These are phyloP conservation scores for Kregervanrija pseudodelftensis DNA, from an alignment of 805 yeast genomes.

Conservation along the genomic window DNA sequence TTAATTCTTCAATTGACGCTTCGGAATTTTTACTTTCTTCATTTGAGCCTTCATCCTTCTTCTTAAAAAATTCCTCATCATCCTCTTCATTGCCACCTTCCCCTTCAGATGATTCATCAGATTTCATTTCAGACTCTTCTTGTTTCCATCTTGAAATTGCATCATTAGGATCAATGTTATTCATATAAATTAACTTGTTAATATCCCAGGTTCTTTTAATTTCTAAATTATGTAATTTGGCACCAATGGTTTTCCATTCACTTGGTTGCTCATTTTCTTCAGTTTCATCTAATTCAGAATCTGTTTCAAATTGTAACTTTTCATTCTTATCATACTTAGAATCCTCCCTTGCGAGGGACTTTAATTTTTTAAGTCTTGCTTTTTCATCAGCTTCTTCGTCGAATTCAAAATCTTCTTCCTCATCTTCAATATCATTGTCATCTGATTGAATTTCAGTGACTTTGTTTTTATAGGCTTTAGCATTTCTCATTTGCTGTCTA, in stretches of 20 bases:
- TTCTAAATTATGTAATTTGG: slow-evolving; percentile 47
- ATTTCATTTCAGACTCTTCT: slow-evolving; percentile 36
- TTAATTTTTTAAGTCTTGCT: slow-evolving; percentile 42
- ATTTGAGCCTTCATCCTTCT: slow-evolving; percentile 32
- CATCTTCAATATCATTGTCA: slow-evolving; percentile 39
- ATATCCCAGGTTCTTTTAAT: slow-evolving; percentile 66
- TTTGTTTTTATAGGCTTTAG: slow-evolving; percentile 50
- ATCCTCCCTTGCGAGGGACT: neutral
- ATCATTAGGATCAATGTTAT: slow-evolving; percentile 67
- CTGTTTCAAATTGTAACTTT: slow-evolving; percentile 41
- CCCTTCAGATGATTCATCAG: slow-evolving; percentile 24
- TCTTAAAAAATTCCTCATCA: slow-evolving; percentile 52
- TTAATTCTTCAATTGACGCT: slow-evolving; percentile 33
- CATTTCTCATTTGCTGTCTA: slow-evolving; percentile 55
- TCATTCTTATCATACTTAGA: slow-evolving; percentile 13
- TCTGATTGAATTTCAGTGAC: slow-evolving; percentile 39
- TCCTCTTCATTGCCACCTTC: slow-evolving; percentile 38
- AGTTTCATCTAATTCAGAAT: slow-evolving; percentile 36
- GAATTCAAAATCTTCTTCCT: slow-evolving; percentile 33
- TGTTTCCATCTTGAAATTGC: slow-evolving; percentile 66
- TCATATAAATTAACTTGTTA: slow-evolving; percentile 71
- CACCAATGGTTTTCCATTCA: slow-evolving; percentile 46
- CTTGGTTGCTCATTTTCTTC: slow-evolving; percentile 34
- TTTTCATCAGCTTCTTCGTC: slow-evolving; percentile 33
- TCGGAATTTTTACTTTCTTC: slow-evolving; percentile 31